Evolutionary conservation across 2,329 filamentous ascomycete species (phyloP).

Genomic region (Cercospora citrullina): DNA sequence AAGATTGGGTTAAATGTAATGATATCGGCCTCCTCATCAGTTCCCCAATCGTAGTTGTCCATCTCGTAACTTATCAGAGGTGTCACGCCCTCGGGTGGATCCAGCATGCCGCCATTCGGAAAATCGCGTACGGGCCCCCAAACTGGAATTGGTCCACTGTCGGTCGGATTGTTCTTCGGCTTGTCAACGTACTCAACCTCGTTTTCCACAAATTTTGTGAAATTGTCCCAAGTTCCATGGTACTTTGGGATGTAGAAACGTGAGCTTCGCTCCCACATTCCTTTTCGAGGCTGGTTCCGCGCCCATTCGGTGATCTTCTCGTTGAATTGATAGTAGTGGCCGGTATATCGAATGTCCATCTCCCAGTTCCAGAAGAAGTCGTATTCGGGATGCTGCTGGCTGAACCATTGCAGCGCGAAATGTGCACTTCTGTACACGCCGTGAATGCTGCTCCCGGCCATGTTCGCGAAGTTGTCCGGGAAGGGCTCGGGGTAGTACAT

Average conservation of each 20-base stretch:
- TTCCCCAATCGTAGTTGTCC: conserved; percentile 73
- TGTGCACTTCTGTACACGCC: conserved; percentile 75
- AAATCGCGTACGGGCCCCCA: conserved; percentile 61
- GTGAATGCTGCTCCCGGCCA: conserved; percentile 68
- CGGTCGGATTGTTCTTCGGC: conserved; percentile 53
- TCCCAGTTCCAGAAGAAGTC: conserved; percentile 80
- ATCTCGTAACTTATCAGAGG: conserved; percentile 60
- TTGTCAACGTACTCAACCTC: conserved; percentile 53
- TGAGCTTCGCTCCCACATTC: conserved; percentile 71
- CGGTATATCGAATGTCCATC: conserved; percentile 78
- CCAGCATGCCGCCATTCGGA: conserved; percentile 54
- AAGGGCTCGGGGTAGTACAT: conserved; percentile 85
- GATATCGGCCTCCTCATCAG: conserved; percentile 72
- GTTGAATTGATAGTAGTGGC: conserved; percentile 81
- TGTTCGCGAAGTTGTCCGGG: conserved; percentile 68
- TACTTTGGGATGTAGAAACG: conserved; percentile 70
- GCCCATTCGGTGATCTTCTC: conserved; percentile 65
- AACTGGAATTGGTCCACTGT: conserved; percentile 55
- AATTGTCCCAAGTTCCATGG: conserved; percentile 68
- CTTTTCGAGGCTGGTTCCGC: conserved; percentile 67
- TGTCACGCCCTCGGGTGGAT: conserved; percentile 61
- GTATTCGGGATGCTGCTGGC: conserved; percentile 53
- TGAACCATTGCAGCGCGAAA: conserved; percentile 54
- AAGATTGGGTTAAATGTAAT: conserved; percentile 79
- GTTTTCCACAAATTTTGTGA: conserved; percentile 64